Percentiles rank a stretch among this genome's conserved stretches.
phyloP scores from a whole-genome alignment of 2,329 filamentous ascomycete species.

The Leptographium flavum region DNA sequence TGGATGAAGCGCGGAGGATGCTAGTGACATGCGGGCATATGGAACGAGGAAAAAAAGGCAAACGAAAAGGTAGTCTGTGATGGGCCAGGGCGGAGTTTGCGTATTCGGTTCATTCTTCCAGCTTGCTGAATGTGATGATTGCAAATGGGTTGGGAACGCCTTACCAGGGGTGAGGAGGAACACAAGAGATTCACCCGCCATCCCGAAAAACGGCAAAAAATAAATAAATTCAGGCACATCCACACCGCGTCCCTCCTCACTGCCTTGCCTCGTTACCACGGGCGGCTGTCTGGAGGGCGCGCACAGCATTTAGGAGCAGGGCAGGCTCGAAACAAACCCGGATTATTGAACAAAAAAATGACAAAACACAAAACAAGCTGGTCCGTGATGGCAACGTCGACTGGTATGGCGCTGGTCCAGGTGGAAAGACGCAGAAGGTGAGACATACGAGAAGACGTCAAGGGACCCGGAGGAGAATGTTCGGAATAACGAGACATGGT shows the following conservation, averaged over 20 bases:
- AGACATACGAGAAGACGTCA: no score
- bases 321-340: neutral
- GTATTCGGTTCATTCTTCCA: slow-evolving; percentile 4
- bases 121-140: slow-evolving; percentile 2
- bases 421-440: no score
- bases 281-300: neutral
- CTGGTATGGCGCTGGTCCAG: neutral
- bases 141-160: slow-evolving; percentile 1
- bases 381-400: neutral
- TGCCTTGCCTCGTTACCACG: neutral
- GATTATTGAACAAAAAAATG: neutral
- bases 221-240: neutral
- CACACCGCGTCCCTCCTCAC: neutral
- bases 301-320: neutral
- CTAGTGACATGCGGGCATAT: neutral
- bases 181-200: neutral
- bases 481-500: no score
- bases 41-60: neutral
- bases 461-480: no score
- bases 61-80: neutral
- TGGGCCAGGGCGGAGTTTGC: slow-evolving; percentile 2
- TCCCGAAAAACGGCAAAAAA: neutral
- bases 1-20: neutral
- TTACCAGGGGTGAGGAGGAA: neutral
- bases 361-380: neutral